Percentiles rank a stretch among this genome's conserved stretches.
Evolutionary conservation across 805 yeast genomes (phyloP).

Genomic region (Cyberlindnera xylosilytica): DNA sequence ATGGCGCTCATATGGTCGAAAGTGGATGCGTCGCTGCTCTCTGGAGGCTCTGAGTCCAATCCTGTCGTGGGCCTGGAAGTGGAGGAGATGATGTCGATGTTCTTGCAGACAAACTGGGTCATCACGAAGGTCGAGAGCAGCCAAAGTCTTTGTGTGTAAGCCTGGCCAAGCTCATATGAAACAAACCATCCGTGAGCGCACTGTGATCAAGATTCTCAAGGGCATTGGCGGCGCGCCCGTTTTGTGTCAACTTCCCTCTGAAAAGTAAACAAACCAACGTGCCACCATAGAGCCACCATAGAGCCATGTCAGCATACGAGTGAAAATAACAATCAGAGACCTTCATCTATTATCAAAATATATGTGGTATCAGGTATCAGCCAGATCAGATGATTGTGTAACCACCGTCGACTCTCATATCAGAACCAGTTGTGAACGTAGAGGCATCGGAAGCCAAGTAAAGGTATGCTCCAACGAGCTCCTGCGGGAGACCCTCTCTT

Average conservation of each 20-base stretch:
- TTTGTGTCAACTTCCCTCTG: not conserved
- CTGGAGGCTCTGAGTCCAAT: not conserved
- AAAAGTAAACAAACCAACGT: not conserved
- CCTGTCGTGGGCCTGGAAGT: slow-evolving; percentile 10
- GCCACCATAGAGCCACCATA: no score
- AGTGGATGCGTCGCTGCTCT: not conserved
- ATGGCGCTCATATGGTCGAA: not conserved
- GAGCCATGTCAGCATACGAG: no score
- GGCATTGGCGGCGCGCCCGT: not conserved
- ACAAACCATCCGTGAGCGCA: no score
- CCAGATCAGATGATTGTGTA: slow-evolving; percentile 35
- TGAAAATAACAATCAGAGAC: no score
- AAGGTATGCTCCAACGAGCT: slow-evolving; percentile 75
- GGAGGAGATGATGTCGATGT: slow-evolving; percentile 21
- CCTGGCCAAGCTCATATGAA: no score
- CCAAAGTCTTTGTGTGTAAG: no score
- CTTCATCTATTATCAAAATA: no score
- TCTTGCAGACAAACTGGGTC: slow-evolving; percentile 23
- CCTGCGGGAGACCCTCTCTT: slow-evolving; percentile 70
- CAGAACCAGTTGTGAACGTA: slow-evolving; percentile 75
- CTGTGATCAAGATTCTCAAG: no score
- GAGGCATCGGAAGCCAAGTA: slow-evolving; percentile 81
- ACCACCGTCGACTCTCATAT: slow-evolving; percentile 80
- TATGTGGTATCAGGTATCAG: no score
- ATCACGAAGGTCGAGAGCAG: slow-evolving; percentile 1